phyloP scores from a whole-genome alignment of 306 rosid genomes.

The Datisca glomerata region DNA sequence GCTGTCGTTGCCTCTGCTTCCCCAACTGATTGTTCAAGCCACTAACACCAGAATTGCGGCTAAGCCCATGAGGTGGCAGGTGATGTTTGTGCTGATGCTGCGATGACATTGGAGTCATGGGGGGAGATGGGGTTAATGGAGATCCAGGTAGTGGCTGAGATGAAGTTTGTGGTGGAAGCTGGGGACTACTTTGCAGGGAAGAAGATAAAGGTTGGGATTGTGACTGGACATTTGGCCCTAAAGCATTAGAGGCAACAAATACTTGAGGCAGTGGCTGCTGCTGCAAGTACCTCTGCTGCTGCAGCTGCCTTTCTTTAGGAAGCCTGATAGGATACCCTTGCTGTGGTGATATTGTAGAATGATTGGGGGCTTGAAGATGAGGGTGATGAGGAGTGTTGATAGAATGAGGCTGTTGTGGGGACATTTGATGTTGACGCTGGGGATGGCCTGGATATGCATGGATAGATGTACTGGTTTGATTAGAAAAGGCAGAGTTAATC shows the following conservation, averaged over 20 bases:
- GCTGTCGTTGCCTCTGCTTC: constrained; percentile 66
- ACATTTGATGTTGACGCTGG: constrained; percentile 64
- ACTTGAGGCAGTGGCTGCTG: constrained; percentile 47
- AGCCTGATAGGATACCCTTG: constrained; percentile 55
- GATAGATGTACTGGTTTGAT: constrained; percentile 53
- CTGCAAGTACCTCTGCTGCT: constrained; percentile 46
- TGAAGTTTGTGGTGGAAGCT: constrained; percentile 50
- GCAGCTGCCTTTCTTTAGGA: constrained; percentile 71
- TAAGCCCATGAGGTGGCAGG: constrained; percentile 60
- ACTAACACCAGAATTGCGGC: constrained; percentile 55
- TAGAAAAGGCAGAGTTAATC: constrained; percentile 64
- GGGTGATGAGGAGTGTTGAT: constrained; percentile 54
- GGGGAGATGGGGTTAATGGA: constrained; percentile 54
- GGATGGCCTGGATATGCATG: constrained; percentile 67
- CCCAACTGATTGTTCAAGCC: constrained; percentile 55
- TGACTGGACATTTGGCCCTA: constrained; percentile 48
- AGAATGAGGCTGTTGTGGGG: constrained; percentile 69
- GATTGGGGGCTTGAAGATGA: constrained; percentile 73
- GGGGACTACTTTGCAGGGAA: constrained; percentile 55
- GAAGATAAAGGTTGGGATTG: constrained; percentile 67
- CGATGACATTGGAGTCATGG: constrained; percentile 55
- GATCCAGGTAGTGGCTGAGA: constrained; percentile 52
- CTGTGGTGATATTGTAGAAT: constrained; percentile 47
- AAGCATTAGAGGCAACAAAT: constrained; percentile 51
- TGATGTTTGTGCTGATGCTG: constrained; percentile 89